phyloP scores from a whole-genome alignment of 2,329 filamentous ascomycete species.

The Sarocladium strictum region DNA sequence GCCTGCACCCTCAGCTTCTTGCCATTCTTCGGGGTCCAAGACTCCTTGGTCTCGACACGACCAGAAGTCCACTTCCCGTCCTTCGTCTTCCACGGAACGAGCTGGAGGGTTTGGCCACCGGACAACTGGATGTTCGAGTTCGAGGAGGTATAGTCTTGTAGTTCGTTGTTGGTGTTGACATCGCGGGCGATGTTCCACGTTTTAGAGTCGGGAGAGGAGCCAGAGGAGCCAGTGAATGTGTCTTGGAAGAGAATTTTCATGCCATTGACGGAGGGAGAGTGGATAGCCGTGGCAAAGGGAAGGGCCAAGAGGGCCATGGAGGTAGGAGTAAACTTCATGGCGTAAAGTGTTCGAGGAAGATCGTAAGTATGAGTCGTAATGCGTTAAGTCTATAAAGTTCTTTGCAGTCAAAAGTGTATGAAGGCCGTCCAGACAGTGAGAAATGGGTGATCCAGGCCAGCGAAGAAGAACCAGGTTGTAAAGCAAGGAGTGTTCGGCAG shows the following conservation, averaged over 20 bases:
- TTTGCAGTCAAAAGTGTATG: no score
- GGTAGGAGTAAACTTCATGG: constrained; percentile 20
- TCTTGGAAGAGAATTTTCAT: constrained; percentile 40
- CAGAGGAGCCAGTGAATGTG: constrained; percentile 35
- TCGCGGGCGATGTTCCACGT: constrained; percentile 41
- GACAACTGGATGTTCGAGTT: constrained; percentile 42
- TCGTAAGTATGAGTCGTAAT: neutral
- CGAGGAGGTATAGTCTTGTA: constrained; percentile 39
- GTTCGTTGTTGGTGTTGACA: constrained; percentile 42
- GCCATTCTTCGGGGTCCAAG: constrained; percentile 37
- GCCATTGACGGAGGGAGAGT: constrained; percentile 31
- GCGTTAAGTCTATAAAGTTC: neutral
- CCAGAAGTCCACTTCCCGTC: constrained; percentile 42
- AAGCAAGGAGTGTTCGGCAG: neutral
- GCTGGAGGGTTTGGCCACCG: constrained; percentile 44
- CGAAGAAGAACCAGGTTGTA: neutral
- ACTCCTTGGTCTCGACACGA: constrained; percentile 40
- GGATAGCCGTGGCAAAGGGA: constrained; percentile 26
- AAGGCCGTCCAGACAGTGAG: neutral
- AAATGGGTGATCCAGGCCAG: constrained; percentile 1
- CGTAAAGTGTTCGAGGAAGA: constrained; percentile 8
- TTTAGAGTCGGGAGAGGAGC: constrained; percentile 26
- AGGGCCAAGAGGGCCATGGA: constrained; percentile 16
- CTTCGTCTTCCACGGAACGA: constrained; percentile 38
- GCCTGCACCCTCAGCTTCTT: constrained; percentile 37